phyloP scores from a whole-genome alignment of 495 filamentous ascomycete species.

The Cairneyella variabilis region DNA sequence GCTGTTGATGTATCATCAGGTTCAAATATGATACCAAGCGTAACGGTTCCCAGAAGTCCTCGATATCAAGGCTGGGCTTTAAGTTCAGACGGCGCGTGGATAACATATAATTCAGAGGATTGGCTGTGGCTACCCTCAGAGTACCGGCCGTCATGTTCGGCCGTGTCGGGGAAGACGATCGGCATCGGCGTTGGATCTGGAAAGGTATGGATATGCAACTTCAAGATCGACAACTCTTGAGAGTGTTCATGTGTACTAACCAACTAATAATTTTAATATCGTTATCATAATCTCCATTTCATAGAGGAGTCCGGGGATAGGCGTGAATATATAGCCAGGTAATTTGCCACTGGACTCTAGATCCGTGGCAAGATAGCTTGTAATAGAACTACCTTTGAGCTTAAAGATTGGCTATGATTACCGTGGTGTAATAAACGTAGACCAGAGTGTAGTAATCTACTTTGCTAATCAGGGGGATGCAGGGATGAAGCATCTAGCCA shows the following conservation, averaged over 20 bases:
- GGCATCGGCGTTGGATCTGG: conserved; percentile 23
- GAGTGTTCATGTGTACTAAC: conserved; percentile 4
- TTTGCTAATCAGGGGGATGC: too few species aligned
- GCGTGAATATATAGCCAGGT: conserved; percentile 17
- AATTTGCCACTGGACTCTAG: conserved; percentile 26
- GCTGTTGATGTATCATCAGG: conserved; percentile 9
- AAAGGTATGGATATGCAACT: conserved; percentile 26
- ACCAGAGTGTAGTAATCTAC: too few species aligned
- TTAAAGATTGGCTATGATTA: too few species aligned
- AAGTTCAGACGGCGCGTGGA: conserved; percentile 25
- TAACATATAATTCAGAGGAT: conserved; percentile 26
- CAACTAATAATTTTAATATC: not conserved
- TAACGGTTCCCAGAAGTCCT: conserved; percentile 14
- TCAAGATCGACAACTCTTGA: conserved; percentile 12
- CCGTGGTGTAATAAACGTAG: too few species aligned
- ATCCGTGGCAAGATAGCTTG: too few species aligned
- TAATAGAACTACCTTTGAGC: too few species aligned
- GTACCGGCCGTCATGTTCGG: conserved; percentile 25
- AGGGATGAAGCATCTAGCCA: too few species aligned
- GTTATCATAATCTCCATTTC: conserved; percentile 16
- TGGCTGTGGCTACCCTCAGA: conserved; percentile 27
- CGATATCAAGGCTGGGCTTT: conserved; percentile 20
- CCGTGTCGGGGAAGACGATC: conserved; percentile 17
- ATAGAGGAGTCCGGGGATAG: conserved; percentile 5
- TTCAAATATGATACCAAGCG: conserved; percentile 8